These are phyloP conservation scores for Tylopilus plumbeoviolaceoides DNA, from an alignment of 768 basidiomycete genomes.

Conservation along the genomic window DNA sequence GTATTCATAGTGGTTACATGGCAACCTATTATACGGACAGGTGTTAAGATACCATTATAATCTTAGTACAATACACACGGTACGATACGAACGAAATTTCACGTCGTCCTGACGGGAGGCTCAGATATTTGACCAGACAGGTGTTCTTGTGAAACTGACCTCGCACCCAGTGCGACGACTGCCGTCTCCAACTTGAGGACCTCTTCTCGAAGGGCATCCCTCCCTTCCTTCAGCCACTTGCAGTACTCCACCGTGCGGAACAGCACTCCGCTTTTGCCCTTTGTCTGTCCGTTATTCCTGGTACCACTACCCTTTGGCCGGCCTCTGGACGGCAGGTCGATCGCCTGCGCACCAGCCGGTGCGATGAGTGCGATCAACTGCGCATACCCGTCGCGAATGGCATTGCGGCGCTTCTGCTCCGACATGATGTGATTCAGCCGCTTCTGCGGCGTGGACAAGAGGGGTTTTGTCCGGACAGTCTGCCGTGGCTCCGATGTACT, in stretches of 20 bases:
- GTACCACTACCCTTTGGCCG: constrained; percentile 76
- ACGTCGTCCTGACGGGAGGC: neutral
- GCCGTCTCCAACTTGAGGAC: constrained; percentile 61
- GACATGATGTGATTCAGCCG: constrained; percentile 92
- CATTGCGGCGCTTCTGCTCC: constrained; percentile 90
- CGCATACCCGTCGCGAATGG: constrained; percentile 86
- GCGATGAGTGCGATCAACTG: constrained; percentile 80
- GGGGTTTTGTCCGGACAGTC: constrained; percentile 48
- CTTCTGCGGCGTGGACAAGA: constrained; percentile 82
- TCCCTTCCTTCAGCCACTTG: constrained; percentile 81
- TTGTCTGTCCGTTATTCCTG: constrained; percentile 60
- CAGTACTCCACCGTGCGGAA: constrained; percentile 86
- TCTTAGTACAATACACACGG: neutral
- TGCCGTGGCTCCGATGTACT: constrained; percentile 22
- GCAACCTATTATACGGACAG: neutral
- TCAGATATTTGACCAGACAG: neutral
- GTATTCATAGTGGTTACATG: constrained; percentile 3
- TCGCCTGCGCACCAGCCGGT: constrained; percentile 67
- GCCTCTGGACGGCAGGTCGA: constrained; percentile 74
- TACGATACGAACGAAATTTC: neutral
- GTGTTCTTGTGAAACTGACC: constrained; percentile 11
- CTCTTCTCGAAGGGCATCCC: constrained; percentile 66
- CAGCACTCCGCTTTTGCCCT: constrained; percentile 87
- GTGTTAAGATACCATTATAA: constrained; percentile 10
- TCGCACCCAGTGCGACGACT: constrained; percentile 8